These are phyloP conservation scores for Craterostigma plantagineum DNA, from an alignment of 257 asterid genomes.

Conservation along the genomic window DNA sequence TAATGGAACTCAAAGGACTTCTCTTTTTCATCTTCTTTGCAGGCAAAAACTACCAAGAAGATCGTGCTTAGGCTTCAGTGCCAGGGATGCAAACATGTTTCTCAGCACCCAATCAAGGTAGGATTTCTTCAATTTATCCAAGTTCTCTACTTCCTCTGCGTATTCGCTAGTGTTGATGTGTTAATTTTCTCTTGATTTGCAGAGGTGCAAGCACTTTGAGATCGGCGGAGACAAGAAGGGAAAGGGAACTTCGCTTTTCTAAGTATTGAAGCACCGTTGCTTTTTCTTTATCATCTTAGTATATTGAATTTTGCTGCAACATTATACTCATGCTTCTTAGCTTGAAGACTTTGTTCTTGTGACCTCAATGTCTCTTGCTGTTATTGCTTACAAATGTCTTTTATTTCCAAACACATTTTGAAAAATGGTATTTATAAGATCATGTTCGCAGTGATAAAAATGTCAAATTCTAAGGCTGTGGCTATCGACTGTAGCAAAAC, in stretches of 20 bases:
- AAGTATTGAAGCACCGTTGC: neutral
- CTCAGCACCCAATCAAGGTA: constrained; percentile 65
- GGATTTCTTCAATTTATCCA: neutral
- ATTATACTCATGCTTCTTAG: too few relatives aligned
- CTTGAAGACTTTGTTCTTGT: too few relatives aligned
- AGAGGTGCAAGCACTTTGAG: constrained; percentile 34
- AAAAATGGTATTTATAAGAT: too few relatives aligned
- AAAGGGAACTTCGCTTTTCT: constrained; percentile 25
- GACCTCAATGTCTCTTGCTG: too few relatives aligned
- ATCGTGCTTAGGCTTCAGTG: constrained; percentile 59
- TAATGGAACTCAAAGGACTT: too few relatives aligned
- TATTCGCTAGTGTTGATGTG: neutral
- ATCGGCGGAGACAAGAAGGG: constrained; percentile 33
- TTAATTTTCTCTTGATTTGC: constrained; percentile 8
- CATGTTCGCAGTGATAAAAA: too few relatives aligned
- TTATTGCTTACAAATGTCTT: too few relatives aligned
- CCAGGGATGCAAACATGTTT: constrained; percentile 56
- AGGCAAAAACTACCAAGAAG: constrained; percentile 71
- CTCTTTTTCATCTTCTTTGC: neutral
- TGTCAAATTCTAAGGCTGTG: too few relatives aligned
- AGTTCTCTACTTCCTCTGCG: neutral
- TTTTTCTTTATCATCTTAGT: too few relatives aligned
- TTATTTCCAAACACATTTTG: too few relatives aligned
- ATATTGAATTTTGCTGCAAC: too few relatives aligned
- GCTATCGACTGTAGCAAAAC: too few relatives aligned